Percentiles rank a stretch among this genome's conserved stretches.
Conservation (phyloP, 768 basidiomycete species). For the Pholiota microspora region DNA sequence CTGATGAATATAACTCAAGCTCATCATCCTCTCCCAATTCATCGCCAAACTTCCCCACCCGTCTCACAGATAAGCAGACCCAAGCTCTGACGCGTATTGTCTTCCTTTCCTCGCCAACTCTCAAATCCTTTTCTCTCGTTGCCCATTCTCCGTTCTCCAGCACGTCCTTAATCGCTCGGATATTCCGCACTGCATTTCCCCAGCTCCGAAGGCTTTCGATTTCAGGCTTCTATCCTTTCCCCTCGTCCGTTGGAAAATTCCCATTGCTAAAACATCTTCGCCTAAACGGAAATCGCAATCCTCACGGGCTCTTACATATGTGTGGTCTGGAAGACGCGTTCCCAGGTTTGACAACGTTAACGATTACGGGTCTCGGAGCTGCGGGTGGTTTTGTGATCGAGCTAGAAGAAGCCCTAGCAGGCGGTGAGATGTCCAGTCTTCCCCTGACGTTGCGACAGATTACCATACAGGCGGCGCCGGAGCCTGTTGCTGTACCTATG, state of each 20-base stretch:
- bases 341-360: constrained; percentile 36
- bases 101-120: constrained; percentile 35
- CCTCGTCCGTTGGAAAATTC: constrained; percentile 27
- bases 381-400: constrained; percentile 42
- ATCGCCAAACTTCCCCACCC: not conserved
- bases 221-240: constrained; percentile 51
- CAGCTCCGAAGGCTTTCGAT: constrained; percentile 38
- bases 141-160: constrained; percentile 28
- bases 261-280: constrained; percentile 39
- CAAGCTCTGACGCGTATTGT: constrained; percentile 31
- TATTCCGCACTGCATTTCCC: constrained; percentile 43
- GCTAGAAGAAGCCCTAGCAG: constrained; percentile 30
- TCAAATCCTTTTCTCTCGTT: constrained; percentile 39
- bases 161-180: constrained; percentile 36
- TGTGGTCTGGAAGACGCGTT: constrained; percentile 36
- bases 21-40: not conserved
- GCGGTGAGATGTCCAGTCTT: constrained; percentile 15
- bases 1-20: constrained; percentile 1
- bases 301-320: constrained; percentile 42
- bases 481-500: constrained; percentile 5
- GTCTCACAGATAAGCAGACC: constrained; percentile 4
- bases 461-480: constrained; percentile 27
- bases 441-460: constrained; percentile 23
- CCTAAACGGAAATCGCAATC: constrained; percentile 49
- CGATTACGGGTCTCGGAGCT: constrained; percentile 40